phyloP scores from a whole-genome alignment of 2,329 filamentous ascomycete species.

The Daldinia sp. region DNA sequence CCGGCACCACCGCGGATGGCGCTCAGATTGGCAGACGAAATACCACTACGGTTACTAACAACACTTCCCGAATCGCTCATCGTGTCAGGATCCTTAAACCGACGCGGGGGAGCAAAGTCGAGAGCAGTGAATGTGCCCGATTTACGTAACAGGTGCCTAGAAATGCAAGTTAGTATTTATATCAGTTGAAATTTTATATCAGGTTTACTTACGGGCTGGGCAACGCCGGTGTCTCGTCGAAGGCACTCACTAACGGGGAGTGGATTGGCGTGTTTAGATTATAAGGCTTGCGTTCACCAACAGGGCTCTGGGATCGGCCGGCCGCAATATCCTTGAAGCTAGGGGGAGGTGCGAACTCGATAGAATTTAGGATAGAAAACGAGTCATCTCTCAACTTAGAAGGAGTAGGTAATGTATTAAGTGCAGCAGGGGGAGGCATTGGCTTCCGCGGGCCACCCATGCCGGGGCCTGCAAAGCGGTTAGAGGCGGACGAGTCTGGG shows the following conservation, averaged over 20 bases:
- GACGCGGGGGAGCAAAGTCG: conserved; percentile 82
- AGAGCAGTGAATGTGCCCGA: conserved; percentile 80
- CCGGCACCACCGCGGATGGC: conserved; percentile 85
- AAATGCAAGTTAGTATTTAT: conserved; percentile 43
- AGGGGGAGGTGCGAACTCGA: conserved; percentile 87
- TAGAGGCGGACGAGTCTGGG: conserved; percentile 52
- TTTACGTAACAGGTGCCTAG: conserved; percentile 75
- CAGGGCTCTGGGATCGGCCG: conserved; percentile 72
- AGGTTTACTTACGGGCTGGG: conserved; percentile 83
- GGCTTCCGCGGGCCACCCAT: conserved; percentile 53
- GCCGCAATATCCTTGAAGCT: conserved; percentile 71
- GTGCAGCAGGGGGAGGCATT: conserved; percentile 74
- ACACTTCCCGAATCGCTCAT: conserved; percentile 74
- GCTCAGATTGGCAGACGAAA: conserved; percentile 73
- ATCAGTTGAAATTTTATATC: neutral
- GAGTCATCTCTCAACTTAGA: conserved; percentile 84
- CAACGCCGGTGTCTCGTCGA: conserved; percentile 84
- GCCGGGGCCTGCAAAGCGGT: conserved; percentile 46
- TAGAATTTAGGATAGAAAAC: conserved; percentile 71
- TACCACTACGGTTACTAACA: conserved; percentile 76
- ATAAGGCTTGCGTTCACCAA: conserved; percentile 74
- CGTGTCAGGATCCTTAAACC: conserved; percentile 69
- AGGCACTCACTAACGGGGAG: conserved; percentile 82
- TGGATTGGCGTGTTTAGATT: conserved; percentile 75
- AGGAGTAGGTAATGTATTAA: conserved; percentile 84